Conservation (phyloP, 768 basidiomycete genomes). For the Tricholoma sp. region DNA sequence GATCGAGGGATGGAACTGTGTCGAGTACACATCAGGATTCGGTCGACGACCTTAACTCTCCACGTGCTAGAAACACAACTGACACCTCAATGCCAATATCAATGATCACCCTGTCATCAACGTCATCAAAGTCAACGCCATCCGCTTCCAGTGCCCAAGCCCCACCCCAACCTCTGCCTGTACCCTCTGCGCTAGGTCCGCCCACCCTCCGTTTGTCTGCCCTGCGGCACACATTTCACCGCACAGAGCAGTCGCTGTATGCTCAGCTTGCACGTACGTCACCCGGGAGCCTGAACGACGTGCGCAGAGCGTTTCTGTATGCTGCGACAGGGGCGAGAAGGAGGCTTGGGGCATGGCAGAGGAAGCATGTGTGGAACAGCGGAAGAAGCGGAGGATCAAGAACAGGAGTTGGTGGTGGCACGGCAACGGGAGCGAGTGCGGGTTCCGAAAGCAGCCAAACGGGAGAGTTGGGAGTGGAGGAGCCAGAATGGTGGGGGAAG, state of each 20-base stretch:
- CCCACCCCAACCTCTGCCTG: too few relatives aligned
- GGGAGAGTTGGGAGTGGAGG: slow-evolving; percentile 26
- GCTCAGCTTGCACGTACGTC: slow-evolving; percentile 45
- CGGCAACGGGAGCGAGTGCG: slow-evolving; percentile 3
- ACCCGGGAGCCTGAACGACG: slow-evolving; percentile 49
- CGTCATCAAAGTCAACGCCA: neutral
- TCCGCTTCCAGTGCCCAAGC: neutral
- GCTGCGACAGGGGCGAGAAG: slow-evolving; percentile 49
- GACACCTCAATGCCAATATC: neutral
- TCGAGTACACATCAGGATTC: neutral
- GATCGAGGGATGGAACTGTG: neutral
- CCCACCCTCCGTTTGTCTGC: slow-evolving; percentile 37
- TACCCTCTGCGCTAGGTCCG: slow-evolving; percentile 18
- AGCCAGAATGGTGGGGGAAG: slow-evolving; percentile 64
- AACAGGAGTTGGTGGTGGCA: neutral
- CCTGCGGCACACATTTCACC: slow-evolving; percentile 54
- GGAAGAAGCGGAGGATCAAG: slow-evolving; percentile 9
- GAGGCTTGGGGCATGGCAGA: slow-evolving; percentile 58
- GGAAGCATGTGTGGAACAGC: slow-evolving; percentile 42
- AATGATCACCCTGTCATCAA: neutral
- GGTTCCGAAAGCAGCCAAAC: neutral
- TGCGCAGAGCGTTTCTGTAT: slow-evolving; percentile 51
- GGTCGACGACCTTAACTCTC: neutral
- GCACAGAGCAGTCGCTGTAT: slow-evolving; percentile 57
- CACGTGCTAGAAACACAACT: too few relatives aligned